A percentile compares a stretch with the other conserved stretches of the same genome.
Conservation (phyloP, 1,284 basidiomycete genomes). For the Singerocomus inundabilis region DNA sequence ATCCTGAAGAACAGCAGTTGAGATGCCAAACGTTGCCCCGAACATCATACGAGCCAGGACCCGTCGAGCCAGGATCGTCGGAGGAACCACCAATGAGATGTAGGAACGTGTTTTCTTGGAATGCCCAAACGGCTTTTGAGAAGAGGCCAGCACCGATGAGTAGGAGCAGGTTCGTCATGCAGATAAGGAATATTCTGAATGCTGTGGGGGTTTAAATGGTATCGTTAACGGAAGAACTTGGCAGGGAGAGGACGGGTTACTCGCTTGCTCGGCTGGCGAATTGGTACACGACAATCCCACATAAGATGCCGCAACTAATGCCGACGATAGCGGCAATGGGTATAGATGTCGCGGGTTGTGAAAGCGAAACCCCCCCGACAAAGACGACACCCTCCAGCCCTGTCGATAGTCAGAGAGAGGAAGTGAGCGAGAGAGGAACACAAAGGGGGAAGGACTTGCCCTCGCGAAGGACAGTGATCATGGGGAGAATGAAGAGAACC, state of each 20-base stretch:
- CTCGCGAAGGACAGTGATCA: slow-evolving; percentile 90
- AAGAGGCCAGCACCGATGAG: slow-evolving; percentile 92
- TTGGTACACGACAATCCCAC: slow-evolving; percentile 71
- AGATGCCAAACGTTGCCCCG: slow-evolving; percentile 86
- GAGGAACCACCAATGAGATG: slow-evolving; percentile 70
- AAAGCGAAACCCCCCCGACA: slow-evolving; percentile 88
- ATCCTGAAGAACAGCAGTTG: slow-evolving; percentile 76
- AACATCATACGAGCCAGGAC: slow-evolving; percentile 80
- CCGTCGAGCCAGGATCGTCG: slow-evolving; percentile 75
- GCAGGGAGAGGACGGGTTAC: slow-evolving; percentile 23
- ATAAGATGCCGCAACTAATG: slow-evolving; percentile 68
- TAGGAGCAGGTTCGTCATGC: slow-evolving; percentile 86
- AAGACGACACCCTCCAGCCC: slow-evolving; percentile 90
- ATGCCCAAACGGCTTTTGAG: slow-evolving; percentile 67
- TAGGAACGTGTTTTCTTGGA: slow-evolving; percentile 71
- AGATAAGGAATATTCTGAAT: slow-evolving; percentile 78
- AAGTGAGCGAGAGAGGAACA: neutral
- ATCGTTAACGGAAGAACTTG: neutral
- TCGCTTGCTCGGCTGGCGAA: slow-evolving; percentile 72
- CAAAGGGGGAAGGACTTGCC: slow-evolving; percentile 43
- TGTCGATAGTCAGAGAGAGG: slow-evolving; percentile 20
- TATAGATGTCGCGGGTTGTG: slow-evolving; percentile 77
- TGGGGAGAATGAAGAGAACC: slow-evolving; percentile 83
- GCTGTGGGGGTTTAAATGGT: slow-evolving; percentile 38
- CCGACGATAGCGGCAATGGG: slow-evolving; percentile 88